phyloP scores from a whole-genome alignment of 306 rosid species.

The peach (Prunus persica) region Prunus_persica_NCBIv2 NC_034010.1:13320001-13320500 shows the following conservation, averaged over 20 bases:
- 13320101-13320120: conserved; percentile 27
- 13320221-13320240: conserved; percentile 94
- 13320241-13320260: conserved; percentile 92
- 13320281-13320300: background rate
- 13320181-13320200: conserved; percentile 86
- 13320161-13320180: conserved; percentile 94
- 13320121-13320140: conserved; percentile 92
- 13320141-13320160: conserved; percentile 78
- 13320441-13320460: conserved; percentile 69
- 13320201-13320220: conserved; percentile 92
- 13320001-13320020: background rate
- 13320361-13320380: background rate
- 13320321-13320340: conserved; percentile 12
- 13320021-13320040: background rate
- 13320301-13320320: background rate
- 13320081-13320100: conserved; percentile 8
- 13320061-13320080: background rate
- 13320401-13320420: conserved; percentile 2
- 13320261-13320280: conserved; percentile 32
- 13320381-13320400: background rate
- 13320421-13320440: conserved; percentile 8
- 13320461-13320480: conserved; percentile 99
- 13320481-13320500: conserved; percentile 93
- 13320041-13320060: conserved; percentile 15
- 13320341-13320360: background rate